Evolutionary conservation across 306 rosid genomes (phyloP).

Genomic region (Cucurbita pepo): DNA sequence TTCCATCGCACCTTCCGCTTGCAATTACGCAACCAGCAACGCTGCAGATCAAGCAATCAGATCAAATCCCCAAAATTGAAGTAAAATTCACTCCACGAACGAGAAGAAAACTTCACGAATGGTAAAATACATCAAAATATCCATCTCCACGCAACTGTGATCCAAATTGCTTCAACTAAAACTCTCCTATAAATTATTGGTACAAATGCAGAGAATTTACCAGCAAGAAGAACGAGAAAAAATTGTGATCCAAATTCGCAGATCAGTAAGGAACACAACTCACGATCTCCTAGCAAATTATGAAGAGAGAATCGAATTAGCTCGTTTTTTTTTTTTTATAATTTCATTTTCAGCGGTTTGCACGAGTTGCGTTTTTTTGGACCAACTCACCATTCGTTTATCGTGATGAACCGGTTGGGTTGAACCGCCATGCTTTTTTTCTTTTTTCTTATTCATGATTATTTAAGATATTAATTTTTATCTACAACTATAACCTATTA

Average conservation of each 20-base stretch:
- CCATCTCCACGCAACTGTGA: no score
- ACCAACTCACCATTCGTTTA: no score
- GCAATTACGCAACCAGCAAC: slow-evolving; percentile 10
- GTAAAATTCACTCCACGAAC: neutral
- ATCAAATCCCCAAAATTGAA: neutral
- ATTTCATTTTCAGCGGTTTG: neutral
- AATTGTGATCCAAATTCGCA: neutral
- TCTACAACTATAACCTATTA: no score
- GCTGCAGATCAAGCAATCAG: slow-evolving; percentile 10
- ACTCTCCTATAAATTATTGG: neutral
- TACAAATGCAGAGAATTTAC: neutral
- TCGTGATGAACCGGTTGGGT: no score
- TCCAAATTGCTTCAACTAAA: neutral
- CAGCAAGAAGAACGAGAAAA: neutral
- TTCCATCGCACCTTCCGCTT: slow-evolving; percentile 7
- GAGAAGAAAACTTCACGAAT: neutral
- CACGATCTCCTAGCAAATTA: neutral
- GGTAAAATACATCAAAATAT: neutral
- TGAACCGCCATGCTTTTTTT: no score
- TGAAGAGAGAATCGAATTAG: neutral
- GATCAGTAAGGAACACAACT: neutral
- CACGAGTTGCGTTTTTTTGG: no score
- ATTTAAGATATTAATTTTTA: no score
- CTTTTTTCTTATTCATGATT: no score
- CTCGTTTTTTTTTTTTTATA: neutral